Evolutionary conservation across 495 filamentous ascomycete genomes (phyloP).

Genomic region (Penicillium goetzii): DNA sequence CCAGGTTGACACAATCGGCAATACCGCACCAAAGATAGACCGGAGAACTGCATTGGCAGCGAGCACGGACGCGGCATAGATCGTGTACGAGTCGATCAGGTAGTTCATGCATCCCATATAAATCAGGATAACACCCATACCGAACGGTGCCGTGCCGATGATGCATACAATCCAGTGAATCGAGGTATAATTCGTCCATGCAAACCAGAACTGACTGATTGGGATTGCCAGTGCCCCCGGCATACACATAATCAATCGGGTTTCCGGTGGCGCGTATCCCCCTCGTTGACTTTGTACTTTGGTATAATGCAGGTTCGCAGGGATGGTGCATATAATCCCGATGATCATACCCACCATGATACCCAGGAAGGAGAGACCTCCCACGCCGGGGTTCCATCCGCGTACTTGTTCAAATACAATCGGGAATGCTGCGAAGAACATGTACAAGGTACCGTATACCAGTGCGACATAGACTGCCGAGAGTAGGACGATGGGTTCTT

Average conservation of each 20-base stretch:
- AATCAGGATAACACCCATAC: conserved; percentile 64
- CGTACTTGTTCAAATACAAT: conserved; percentile 75
- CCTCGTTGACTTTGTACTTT: conserved; percentile 36
- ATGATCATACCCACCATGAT: conserved; percentile 84
- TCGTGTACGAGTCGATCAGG: conserved; percentile 70
- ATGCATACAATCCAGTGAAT: conserved; percentile 70
- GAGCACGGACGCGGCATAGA: conserved; percentile 70
- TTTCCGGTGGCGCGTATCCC: conserved; percentile 52
- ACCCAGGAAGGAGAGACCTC: conserved; percentile 76
- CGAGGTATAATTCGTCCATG: conserved; percentile 67
- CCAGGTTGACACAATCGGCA: conserved; percentile 69
- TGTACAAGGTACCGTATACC: conserved; percentile 76
- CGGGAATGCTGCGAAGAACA: conserved; percentile 81
- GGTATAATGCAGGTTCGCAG: conserved; percentile 53
- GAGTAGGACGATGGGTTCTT: conserved; percentile 63
- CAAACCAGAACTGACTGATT: conserved; percentile 64
- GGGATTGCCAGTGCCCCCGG: conserved; percentile 49
- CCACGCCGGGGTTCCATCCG: conserved; percentile 71
- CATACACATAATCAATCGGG: conserved; percentile 49
- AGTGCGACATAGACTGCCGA: conserved; percentile 76
- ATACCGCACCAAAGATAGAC: conserved; percentile 65
- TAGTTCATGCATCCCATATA: conserved; percentile 68
- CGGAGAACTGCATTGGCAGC: conserved; percentile 68
- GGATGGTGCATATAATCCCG: conserved; percentile 53
- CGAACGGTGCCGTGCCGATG: conserved; percentile 60